Conservation (phyloP, 345 rosid genomes). For the Reutealis trisperma region DNA sequence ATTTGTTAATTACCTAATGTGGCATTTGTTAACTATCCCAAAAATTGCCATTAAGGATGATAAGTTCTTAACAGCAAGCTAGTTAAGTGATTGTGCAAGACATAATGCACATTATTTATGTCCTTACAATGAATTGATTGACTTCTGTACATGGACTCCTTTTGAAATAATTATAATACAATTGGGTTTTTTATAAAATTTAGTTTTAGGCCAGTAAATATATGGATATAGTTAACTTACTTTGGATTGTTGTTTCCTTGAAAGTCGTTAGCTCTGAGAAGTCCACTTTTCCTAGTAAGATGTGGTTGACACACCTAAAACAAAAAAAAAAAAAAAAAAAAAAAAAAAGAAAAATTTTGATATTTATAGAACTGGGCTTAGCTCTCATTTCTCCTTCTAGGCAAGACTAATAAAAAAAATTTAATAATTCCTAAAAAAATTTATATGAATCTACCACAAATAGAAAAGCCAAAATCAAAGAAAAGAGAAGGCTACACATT, state of each 20-base stretch:
- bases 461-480: too few species aligned
- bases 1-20: not conserved
- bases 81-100: not conserved
- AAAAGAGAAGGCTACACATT: too few species aligned
- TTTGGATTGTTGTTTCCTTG: constrained; percentile 51
- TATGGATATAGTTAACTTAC: constrained; percentile 37
- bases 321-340: too few species aligned
- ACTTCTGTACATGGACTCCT: not conserved
- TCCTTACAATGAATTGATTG: not conserved
- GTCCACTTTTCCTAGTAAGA: constrained; percentile 61
- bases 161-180: not conserved
- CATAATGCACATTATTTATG: constrained; percentile 25
- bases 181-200: not conserved
- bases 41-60: not conserved
- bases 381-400: too few species aligned
- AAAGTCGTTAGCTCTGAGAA: constrained; percentile 58
- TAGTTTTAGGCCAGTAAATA: not conserved
- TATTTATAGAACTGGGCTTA: too few species aligned
- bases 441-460: too few species aligned
- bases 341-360: too few species aligned
- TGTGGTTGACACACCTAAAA: constrained; percentile 66
- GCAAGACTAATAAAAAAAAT: too few species aligned
- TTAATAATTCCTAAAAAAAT: too few species aligned
- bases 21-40: too few species aligned
- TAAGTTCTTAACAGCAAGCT: not conserved